Base-by-base conservation (phyloP, 768 basidiomycete genomes). In the Chiua virens region DNA sequence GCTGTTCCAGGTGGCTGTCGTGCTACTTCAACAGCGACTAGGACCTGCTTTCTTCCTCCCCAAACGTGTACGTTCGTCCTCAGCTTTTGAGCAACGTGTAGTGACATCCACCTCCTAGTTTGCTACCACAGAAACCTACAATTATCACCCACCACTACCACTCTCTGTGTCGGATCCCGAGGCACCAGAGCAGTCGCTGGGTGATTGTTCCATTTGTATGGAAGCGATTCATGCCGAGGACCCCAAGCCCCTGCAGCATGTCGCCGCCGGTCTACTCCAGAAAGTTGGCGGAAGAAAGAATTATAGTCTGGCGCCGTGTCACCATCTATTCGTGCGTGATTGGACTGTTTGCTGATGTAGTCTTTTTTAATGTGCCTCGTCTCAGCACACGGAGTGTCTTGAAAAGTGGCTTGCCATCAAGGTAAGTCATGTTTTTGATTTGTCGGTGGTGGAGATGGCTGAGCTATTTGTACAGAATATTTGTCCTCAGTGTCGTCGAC, bases 141-240 rank as follows among this genome's bases (percentile, higher is more conserved):
- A 96, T 64, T 97, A 96, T 61, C 93, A 95, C 66, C 93, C 92
- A 8, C 74, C 78, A 3, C 71, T 96, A 35, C 86, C 89, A 1
- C 49, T 55, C 14, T 55, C 62, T 18, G 56, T 80, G 2, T 76
- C 85, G 1, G 89, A 92, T 61, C 65, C 86, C 0, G 91, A 93
- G 65, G 78, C 87, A 3, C 84, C 86, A 2, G 86, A 86, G 40
- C 82, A 86, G 56, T 79, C 86, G 3, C 71, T 92, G 15, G 92
- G 89, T 8, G 91, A 95, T 63, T 97, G 93, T 60, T 82, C 91
- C 7, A 95, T 97, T 46, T 96, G 93, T 61, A 94, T 96, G 91
- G 93, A 96, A 51, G 79, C 83, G 5, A 94, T 95, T 55, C 61
- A 80, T 36, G 65, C 80, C 22, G 79, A 83, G 39, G 71, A 77